Conservation (phyloP, 306 rosid species). For the Ziziphus jujuba region DNA sequence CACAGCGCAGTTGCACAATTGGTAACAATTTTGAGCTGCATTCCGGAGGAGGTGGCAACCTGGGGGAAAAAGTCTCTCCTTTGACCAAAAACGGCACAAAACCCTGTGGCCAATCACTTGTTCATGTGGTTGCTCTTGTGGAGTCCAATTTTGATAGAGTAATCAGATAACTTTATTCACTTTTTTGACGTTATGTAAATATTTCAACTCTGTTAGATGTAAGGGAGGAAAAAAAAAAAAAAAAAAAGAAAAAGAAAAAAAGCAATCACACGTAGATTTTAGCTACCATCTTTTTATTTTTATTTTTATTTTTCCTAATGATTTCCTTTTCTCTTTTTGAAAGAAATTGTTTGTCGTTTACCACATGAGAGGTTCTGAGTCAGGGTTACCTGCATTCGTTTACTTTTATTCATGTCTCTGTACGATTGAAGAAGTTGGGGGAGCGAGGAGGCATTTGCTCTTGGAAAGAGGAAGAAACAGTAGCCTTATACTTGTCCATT, state of each 20-base stretch:
- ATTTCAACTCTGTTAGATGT: slow-evolving; percentile 20
- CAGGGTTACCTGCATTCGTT: too few relatives aligned
- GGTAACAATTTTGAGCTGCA: slow-evolving; percentile 39
- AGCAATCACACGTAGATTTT: slow-evolving; percentile 21
- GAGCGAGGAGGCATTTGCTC: too few relatives aligned
- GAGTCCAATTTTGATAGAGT: slow-evolving; percentile 53
- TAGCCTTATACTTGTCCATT: too few relatives aligned
- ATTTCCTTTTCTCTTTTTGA: not conserved
- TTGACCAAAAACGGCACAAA: not conserved
- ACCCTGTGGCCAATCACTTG: slow-evolving; percentile 24
- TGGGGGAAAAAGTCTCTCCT: slow-evolving; percentile 10
- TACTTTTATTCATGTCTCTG: too few relatives aligned
- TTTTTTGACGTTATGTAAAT: slow-evolving; percentile 27
- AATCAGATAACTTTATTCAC: slow-evolving; percentile 11
- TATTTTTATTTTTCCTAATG: not conserved
- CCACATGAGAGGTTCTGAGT: too few relatives aligned
- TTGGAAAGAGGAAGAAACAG: too few relatives aligned
- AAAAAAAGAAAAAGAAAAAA: slow-evolving; percentile 5
- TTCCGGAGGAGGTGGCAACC: not conserved
- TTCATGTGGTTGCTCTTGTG: slow-evolving; percentile 30
- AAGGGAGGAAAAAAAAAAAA: slow-evolving; percentile 22
- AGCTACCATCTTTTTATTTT: slow-evolving; percentile 20
- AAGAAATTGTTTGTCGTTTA: too few relatives aligned
- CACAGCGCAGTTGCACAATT: slow-evolving; percentile 82
- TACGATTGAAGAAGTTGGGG: too few relatives aligned